Conservation (phyloP, 441 rosid species). For the Oxalis stricta region DNA sequence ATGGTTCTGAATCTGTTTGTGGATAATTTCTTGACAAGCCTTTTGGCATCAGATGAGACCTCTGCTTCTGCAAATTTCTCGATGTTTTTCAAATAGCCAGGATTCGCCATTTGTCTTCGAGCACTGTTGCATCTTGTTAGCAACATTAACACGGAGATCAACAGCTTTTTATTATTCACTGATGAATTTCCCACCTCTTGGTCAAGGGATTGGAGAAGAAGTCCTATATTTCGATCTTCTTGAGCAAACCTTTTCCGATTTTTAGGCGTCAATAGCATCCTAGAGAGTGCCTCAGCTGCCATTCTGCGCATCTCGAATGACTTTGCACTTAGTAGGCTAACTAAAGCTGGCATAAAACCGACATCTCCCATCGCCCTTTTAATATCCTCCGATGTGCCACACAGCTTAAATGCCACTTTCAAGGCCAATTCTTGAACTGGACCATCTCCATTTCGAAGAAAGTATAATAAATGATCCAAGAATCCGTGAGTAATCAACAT, state of each 20-base stretch:
- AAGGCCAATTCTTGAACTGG: slow-evolving; percentile 66
- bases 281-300: slow-evolving; percentile 56
- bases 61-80: slow-evolving; percentile 86
- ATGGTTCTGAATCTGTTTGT: slow-evolving; percentile 55
- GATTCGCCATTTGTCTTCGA: slow-evolving; percentile 61
- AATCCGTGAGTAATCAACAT: slow-evolving; percentile 41
- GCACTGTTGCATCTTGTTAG: slow-evolving; percentile 60
- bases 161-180: slow-evolving; percentile 40
- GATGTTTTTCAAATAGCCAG: slow-evolving; percentile 69
- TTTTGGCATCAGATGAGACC: slow-evolving; percentile 71
- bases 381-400: slow-evolving; percentile 49
- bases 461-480: slow-evolving; percentile 37
- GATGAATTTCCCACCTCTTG: slow-evolving; percentile 46
- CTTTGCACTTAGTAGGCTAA: slow-evolving; percentile 70
- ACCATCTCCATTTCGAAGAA: slow-evolving; percentile 50
- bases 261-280: slow-evolving; percentile 42
- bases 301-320: slow-evolving; percentile 59
- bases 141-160: slow-evolving; percentile 62
- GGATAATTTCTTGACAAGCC: slow-evolving; percentile 67
- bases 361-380: slow-evolving; percentile 62
- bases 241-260: slow-evolving; percentile 60
- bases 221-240: slow-evolving; percentile 47
- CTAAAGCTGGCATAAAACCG: slow-evolving; percentile 71
- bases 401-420: slow-evolving; percentile 51
- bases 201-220: slow-evolving; percentile 52